Conservation (phyloP, 2,329 filamentous ascomycete species). For the Xylaria sp. region DNA sequence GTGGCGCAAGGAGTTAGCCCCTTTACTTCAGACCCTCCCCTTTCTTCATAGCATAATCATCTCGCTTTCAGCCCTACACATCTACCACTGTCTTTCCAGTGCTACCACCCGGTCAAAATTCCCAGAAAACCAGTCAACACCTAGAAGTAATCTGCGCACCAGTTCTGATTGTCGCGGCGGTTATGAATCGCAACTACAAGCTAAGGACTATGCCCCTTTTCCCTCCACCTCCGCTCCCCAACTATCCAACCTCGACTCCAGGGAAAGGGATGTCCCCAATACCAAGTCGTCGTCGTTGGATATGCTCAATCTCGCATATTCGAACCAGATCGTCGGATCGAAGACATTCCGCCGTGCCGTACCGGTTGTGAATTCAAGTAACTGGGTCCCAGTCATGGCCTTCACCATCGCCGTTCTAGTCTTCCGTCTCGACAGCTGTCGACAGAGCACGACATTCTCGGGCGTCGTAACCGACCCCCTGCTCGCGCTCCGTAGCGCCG, state of each 20-base stretch:
- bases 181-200: background rate
- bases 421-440: background rate
- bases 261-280: background rate
- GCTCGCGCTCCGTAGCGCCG: background rate
- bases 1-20: background rate
- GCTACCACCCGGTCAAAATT: background rate
- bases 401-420: background rate
- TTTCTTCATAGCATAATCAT: background rate
- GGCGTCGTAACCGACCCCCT: background rate
- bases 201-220: background rate
- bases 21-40: background rate
- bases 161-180: background rate
- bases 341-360: background rate
- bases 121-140: background rate
- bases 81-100: background rate
- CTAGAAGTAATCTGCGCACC: background rate
- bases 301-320: background rate
- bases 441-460: background rate
- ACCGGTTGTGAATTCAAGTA: background rate
- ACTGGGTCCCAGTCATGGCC: background rate
- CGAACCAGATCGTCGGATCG: background rate
- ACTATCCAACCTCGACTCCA: background rate
- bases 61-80: background rate
- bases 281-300: background rate
- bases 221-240: background rate